A percentile compares a stretch with the other conserved stretches of the same genome.
Evolutionary conservation across 2,329 filamentous ascomycete genomes (phyloP).

Genomic region (Pleomassaria siparia): DNA sequence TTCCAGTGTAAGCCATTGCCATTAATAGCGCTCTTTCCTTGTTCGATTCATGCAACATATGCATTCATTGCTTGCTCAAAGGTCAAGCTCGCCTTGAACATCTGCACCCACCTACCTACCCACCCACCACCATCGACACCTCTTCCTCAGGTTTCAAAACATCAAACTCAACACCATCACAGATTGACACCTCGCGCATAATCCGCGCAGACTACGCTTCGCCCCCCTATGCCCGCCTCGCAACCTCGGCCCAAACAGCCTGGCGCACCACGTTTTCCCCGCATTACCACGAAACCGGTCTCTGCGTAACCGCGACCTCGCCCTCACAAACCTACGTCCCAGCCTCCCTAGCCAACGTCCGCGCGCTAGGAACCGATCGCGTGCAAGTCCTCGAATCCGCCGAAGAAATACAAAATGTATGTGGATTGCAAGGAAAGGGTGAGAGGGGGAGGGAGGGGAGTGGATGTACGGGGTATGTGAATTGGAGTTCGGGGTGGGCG

Average conservation of each 20-base stretch:
- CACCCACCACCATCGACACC: too few species aligned
- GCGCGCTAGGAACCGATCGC: constrained; percentile 39
- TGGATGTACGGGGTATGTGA: constrained; percentile 71
- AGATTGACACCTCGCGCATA: constrained; percentile 63
- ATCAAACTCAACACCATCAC: constrained; percentile 2
- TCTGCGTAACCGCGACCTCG: constrained; percentile 64
- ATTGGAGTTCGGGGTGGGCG: constrained; percentile 76
- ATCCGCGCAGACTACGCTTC: constrained; percentile 79
- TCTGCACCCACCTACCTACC: too few species aligned
- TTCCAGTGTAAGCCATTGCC: constrained; percentile 51
- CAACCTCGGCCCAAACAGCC: constrained; percentile 66
- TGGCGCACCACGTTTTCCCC: constrained; percentile 68
- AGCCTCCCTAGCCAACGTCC: constrained; percentile 38
- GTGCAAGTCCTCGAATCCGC: constrained; percentile 42
- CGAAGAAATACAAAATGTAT: constrained; percentile 43
- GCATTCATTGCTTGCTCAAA: too few species aligned
- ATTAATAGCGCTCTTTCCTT: too few species aligned
- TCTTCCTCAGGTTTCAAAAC: too few species aligned
- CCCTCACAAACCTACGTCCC: constrained; percentile 46
- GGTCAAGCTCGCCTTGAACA: too few species aligned
- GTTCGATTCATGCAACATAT: background rate
- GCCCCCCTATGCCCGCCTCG: constrained; percentile 73
- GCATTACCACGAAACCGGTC: constrained; percentile 70
- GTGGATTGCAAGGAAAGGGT: constrained; percentile 33
- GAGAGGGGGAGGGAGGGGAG: constrained; percentile 13